Evolutionary conservation across 306 rosid genomes (phyloP), one percentile per base, ranked within the genome.

Genomic region (Lathyrus sativus): DNA sequence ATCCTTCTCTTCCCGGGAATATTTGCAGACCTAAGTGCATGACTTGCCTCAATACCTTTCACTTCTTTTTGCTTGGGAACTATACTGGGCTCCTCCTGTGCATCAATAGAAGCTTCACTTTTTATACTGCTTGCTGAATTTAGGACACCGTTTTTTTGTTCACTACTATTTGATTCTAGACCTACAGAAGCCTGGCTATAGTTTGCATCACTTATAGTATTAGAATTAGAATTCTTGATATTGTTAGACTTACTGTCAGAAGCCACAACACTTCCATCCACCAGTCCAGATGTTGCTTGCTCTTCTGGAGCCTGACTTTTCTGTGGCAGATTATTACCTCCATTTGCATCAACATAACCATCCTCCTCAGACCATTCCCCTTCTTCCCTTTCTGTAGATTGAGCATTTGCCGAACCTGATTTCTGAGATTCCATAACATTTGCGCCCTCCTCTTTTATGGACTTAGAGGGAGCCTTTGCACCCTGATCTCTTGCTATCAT

Each of bases 301-400:
- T 82, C 96, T 65, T 76, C 81, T 18, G 79, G 73, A 70, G 76
- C 49, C 80, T 75, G 83, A 74, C 65, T 78, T 73, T 48, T 77
- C 65, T 77, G 82, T 28, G 56, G 75, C 84, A 80, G 76, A 76
- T 78, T 79, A 70, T 61, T 78, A 51, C 76, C 69, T 64, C 76
- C 87, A 77, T 70, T 74, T 17, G 79, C 82, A 83, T 82, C 89
- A 66, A 83, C 72, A 75, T 83, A 80, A 49, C 83, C 95, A 79
- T 93, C 97, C 12, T 88, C 95, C 63, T 90, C 97, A 54, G 96
- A 90, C 97, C 97, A 93, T 76, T 93, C 99, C 78, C 99, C 99
- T 82, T 93, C 99, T 81, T 93, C 99, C 86, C 95, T 88, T 62
- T 93, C 99, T 11, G 69, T 50, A 63, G 85, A 65, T 65, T 78